Evolutionary conservation across 2,329 filamentous ascomycete genomes (phyloP).

Genomic region (Lizonia empirigonia): DNA sequence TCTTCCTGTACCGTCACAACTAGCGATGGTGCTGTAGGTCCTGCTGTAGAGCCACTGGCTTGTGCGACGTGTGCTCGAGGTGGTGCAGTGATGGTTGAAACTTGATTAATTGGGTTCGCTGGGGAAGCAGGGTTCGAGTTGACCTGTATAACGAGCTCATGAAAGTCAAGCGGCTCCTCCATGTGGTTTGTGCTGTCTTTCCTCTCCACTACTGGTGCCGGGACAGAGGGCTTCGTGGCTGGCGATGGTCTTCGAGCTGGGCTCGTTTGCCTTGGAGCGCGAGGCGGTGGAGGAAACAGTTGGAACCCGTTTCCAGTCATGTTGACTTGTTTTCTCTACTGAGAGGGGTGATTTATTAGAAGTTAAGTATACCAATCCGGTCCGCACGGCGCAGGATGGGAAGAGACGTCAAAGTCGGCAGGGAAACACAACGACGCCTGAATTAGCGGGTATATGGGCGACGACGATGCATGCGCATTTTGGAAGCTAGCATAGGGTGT

Average conservation of each 20-base stretch:
- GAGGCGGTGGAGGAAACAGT: slow-evolving; percentile 48
- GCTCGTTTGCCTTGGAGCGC: slow-evolving; percentile 41
- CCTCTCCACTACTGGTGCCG: slow-evolving; percentile 37
- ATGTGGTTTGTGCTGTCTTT: slow-evolving; percentile 40
- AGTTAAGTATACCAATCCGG: not conserved
- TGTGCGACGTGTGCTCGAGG: slow-evolving; percentile 37
- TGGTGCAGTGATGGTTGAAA: slow-evolving; percentile 30
- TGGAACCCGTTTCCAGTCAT: slow-evolving; percentile 47
- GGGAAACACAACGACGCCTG: slow-evolving; percentile 5
- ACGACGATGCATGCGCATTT: slow-evolving; percentile 24
- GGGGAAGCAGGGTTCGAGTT: slow-evolving; percentile 46
- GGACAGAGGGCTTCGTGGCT: slow-evolving; percentile 36
- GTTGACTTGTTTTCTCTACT: slow-evolving; percentile 16
- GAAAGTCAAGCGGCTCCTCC: slow-evolving; percentile 43
- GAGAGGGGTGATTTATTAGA: slow-evolving; percentile 1
- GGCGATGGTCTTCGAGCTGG: slow-evolving; percentile 34
- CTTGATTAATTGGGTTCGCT: slow-evolving; percentile 32
- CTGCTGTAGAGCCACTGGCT: slow-evolving; percentile 29
- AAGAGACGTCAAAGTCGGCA: not conserved
- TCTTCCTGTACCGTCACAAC: slow-evolving; percentile 22
- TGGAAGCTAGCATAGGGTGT: slow-evolving; percentile 24
- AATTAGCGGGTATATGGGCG: slow-evolving; percentile 12
- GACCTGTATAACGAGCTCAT: slow-evolving; percentile 49
- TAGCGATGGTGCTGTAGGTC: slow-evolving; percentile 29
- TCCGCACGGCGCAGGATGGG: not conserved